Evolutionary conservation across 2,329 filamentous ascomycete species (phyloP), one percentile per base, ranked within the genome.

Genomic region (Didymella sp.): DNA sequence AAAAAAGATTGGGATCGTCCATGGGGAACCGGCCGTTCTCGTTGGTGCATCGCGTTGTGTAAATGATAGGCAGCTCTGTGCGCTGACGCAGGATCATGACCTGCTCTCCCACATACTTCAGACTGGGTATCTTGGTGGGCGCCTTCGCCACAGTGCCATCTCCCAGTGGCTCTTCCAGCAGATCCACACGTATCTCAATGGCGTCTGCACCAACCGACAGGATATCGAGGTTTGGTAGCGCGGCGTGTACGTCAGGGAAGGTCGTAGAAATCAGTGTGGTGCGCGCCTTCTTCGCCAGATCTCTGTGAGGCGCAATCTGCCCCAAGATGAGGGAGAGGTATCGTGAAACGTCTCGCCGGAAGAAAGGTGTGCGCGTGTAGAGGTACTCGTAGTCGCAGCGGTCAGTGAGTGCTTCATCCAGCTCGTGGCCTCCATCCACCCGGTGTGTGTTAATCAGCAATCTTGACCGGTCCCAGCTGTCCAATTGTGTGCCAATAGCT

Each of bases 211-310:
- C 92, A 3, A 96, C 91, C 0, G 91, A 95, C 41, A 96, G 78
- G 49, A 96, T 95, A 74, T 95, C 91, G 57, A 96, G 82, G 70
- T 96, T 95, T 1, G 91, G 89, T 43, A 96, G 80, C 8, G 91
- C 91, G 4, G 90, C 88, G 59, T 89, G 88, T 8, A 96, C 89
- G 72, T 96, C 91, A 0, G 91, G 89, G 64, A 96, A 96, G 0
- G 92, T 96, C 1, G 91, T 95, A 4, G 91, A 95, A 63, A 96
- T 92, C 70, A 95, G 87, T 66, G 90, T 93, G 0, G 91, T 95
- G 68, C 91, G 84, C 37, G 86, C 83, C 72, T 95, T 95, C 47
- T 87, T 86, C 80, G 89, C 88, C 35, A 96, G 79, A 54, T 90
- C 88, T 65, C 89, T 87, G 72, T 96, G 90, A 53, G 89, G 89